Percentiles rank a stretch among this genome's conserved stretches.
Conservation (phyloP, 176 grass and related monocot species). For the Phoenix dactylifera region DNA sequence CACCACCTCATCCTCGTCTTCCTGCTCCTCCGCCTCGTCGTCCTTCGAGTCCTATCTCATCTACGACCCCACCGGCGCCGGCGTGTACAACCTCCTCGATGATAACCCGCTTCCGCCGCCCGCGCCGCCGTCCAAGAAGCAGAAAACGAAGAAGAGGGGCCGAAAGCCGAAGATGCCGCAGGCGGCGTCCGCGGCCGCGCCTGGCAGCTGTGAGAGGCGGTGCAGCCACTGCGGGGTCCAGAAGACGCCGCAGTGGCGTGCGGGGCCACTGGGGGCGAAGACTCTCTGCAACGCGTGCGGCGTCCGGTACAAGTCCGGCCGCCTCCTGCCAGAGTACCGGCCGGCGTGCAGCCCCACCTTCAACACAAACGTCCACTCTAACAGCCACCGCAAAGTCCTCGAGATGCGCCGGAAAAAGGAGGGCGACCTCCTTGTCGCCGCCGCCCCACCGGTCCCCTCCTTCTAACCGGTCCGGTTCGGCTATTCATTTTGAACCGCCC, state of each 20-base stretch:
- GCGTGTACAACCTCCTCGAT: too few species aligned
- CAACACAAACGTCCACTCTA: conserved; percentile 61
- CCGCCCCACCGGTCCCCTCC: conserved; percentile 38
- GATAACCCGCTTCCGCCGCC: neutral
- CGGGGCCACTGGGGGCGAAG: conserved; percentile 73
- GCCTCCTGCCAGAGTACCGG: conserved; percentile 90
- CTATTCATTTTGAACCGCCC: neutral
- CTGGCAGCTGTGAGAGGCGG: conserved; percentile 34
- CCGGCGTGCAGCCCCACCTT: conserved; percentile 89
- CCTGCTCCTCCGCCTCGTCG: conserved; percentile 50
- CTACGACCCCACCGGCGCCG: neutral
- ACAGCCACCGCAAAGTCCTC: conserved; percentile 91
- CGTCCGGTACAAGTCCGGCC: conserved; percentile 86
- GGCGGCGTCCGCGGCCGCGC: neutral
- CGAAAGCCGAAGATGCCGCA: conserved; percentile 55
- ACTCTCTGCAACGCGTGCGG: conserved; percentile 95
- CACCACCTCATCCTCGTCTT: conserved; percentile 17
- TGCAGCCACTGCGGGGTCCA: conserved; percentile 94
- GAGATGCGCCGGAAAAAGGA: conserved; percentile 97
- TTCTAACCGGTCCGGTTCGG: conserved; percentile 24
- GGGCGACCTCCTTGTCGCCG: conserved; percentile 2
- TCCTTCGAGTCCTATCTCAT: conserved; percentile 1
- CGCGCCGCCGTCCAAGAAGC: conserved; percentile 14
- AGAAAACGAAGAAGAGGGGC: conserved; percentile 68
- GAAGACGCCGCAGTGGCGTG: conserved; percentile 96